Conservation (phyloP, 2,329 filamentous ascomycete species). For the Orbilia ellipsospora region DNA sequence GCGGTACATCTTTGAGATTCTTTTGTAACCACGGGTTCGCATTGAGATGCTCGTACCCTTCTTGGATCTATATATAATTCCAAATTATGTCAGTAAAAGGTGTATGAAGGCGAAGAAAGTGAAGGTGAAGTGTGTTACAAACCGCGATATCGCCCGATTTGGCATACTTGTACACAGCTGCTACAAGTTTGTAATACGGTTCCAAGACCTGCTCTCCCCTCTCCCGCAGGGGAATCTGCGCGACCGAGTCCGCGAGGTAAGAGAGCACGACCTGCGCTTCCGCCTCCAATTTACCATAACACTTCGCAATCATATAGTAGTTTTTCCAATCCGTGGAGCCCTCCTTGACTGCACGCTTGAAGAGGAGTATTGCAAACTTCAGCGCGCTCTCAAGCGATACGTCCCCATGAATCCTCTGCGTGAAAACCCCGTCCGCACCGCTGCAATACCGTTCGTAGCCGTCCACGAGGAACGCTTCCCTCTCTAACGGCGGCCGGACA, state of each 20-base stretch:
- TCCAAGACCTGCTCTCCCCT: constrained; percentile 82
- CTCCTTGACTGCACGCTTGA: constrained; percentile 70
- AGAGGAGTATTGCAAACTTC: constrained; percentile 73
- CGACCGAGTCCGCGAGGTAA: constrained; percentile 70
- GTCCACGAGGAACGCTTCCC: constrained; percentile 73
- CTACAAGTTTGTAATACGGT: constrained; percentile 90
- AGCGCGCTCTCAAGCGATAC: constrained; percentile 72
- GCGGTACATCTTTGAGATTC: constrained; percentile 43
- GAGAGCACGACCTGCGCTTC: constrained; percentile 67
- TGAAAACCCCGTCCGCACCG: constrained; percentile 69
- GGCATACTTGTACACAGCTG: constrained; percentile 83
- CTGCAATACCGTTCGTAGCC: constrained; percentile 72
- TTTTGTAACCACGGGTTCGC: constrained; percentile 49
- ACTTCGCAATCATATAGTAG: constrained; percentile 77
- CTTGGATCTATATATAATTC: constrained; percentile 63
- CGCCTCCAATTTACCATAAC: constrained; percentile 76
- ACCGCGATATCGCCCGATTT: constrained; percentile 65
- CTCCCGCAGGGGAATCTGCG: constrained; percentile 71
- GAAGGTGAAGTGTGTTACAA: constrained; percentile 42
- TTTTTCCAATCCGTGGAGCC: constrained; percentile 74
- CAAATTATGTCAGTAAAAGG: constrained; percentile 56
- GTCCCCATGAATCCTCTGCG: constrained; percentile 69
- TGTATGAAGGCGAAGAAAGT: constrained; percentile 7
- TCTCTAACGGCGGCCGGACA: constrained; percentile 74
- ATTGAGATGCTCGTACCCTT: constrained; percentile 48